These are phyloP conservation scores for Albugo candida DNA, from an alignment of 352 stramenopile species.

Conservation along the genomic window DNA sequence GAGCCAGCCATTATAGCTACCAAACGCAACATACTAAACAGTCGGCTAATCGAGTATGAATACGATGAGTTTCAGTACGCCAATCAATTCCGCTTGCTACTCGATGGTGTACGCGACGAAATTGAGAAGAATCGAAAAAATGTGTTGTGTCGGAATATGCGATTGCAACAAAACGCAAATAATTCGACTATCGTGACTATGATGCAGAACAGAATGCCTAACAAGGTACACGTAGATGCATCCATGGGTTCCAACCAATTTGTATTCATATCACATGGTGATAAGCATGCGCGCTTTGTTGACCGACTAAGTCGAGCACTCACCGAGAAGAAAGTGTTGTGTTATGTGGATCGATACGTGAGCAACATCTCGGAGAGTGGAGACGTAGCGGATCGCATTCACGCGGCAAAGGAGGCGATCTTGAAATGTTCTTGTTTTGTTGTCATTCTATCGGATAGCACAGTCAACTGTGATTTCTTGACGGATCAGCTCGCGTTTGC, in stretches of 20 bases:
- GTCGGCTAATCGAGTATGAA: constrained; percentile 54
- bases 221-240: background rate
- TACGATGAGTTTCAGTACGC: constrained; percentile 55
- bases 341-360: constrained; percentile 28
- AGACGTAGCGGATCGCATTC: constrained; percentile 51
- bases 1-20: constrained; percentile 37
- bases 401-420: constrained; percentile 60
- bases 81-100: constrained; percentile 46
- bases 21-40: constrained; percentile 27
- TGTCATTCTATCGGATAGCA: constrained; percentile 56
- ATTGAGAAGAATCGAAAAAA: constrained; percentile 53
- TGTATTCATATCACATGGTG: constrained; percentile 61
- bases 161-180: constrained; percentile 8
- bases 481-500: constrained; percentile 66
- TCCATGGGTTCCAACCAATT: constrained; percentile 23
- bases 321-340: constrained; percentile 24
- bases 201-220: too few species aligned
- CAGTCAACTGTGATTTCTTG: constrained; percentile 46
- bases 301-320: constrained; percentile 40
- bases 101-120: constrained; percentile 67
- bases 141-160: constrained; percentile 17
- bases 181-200: constrained; percentile 13
- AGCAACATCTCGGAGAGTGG: constrained; percentile 22
- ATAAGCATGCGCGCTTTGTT: constrained; percentile 52
- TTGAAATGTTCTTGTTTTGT: constrained; percentile 57